Base-by-base conservation (phyloP, 2,329 filamentous ascomycete genomes). In the Exophiala calicioides region DNA sequence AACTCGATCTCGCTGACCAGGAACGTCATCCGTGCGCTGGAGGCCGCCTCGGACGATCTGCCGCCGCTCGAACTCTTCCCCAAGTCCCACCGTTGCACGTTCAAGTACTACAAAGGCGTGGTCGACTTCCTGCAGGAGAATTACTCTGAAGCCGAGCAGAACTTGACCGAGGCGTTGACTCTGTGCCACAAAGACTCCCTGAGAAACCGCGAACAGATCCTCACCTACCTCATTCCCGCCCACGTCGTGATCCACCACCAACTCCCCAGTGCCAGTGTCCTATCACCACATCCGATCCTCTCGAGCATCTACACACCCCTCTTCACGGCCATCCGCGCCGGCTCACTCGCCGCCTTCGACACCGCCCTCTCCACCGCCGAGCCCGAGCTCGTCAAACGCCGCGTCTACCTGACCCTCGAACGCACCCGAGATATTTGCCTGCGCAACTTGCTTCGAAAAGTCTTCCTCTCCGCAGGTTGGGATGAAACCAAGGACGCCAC, bases 81-180 rank as follows among this genome's bases (percentile, higher is more conserved):
- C 1, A 88, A 85, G 62, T 85, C 90, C 3, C 93, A 98, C 62
- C 82, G 89, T 54, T 90, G 96, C 30, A 96, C 91, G 0, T 98
- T 95, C 72, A 91, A 90, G 63, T 98, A 96, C 69, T 97, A 96
- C 64, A 82, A 90, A 56, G 93, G 93, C 8, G 88, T 98, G 4
- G 80, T 98, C n/a, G 80, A 84, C 47, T 98, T 98, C 64, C 69
- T 98, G 4, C 90, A 97, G 53, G 94, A 98, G 65, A 89, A 96
- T 62, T 98, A 98, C 61, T 73, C 78, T 2, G 80, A 87, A 80
- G 88, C 90, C 1, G 89, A 95, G 67, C 80, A 84, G 58, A 79
- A 89, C 64, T 76, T 98, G 15, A 85, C 83, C 2, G 80, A 84
- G 63, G 91, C 93, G 21, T 93, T 87, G 81, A 73, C 77, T n/a